Percentiles rank a stretch among this genome's conserved stretches.
Evolutionary conservation across 2,329 filamentous ascomycete genomes (phyloP).

Genomic region (Penicillium sp.): DNA sequence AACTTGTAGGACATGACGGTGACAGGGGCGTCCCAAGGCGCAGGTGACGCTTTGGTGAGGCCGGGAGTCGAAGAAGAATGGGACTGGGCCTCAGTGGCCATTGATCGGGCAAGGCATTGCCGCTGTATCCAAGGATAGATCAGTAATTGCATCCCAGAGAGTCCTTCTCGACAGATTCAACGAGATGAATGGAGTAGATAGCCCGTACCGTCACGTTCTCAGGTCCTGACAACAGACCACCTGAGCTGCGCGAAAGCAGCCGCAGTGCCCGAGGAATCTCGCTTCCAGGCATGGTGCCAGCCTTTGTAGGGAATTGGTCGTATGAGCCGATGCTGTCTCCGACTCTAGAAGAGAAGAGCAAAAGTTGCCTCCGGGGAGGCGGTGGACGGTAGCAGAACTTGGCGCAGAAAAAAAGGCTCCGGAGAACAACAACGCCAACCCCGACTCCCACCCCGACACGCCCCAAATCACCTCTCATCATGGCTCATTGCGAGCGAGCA

Average conservation of each 20-base stretch:
- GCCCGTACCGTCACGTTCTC: conserved; percentile 39
- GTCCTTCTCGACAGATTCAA: background rate
- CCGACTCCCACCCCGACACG: conserved; percentile 19
- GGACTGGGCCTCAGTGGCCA: conserved; percentile 49
- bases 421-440: conserved; percentile 26
- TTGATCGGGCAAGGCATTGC: conserved; percentile 43
- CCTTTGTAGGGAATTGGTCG: conserved; percentile 6
- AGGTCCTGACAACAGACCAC: conserved; percentile 34
- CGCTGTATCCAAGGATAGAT: conserved; percentile 38
- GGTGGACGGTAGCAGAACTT: conserved; percentile 35
- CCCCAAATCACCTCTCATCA: conserved; percentile 21
- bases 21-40: conserved; percentile 57
- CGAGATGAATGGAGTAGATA: background rate
- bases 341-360: conserved; percentile 25
- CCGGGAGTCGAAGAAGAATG: conserved; percentile 21
- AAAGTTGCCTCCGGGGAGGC: conserved; percentile 35
- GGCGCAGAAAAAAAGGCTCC: conserved; percentile 39
- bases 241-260: conserved; percentile 39
- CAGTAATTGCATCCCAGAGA: conserved; percentile 18
- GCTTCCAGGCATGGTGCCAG: conserved; percentile 36
- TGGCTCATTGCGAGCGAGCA: conserved; percentile 45
- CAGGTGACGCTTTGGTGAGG: conserved; percentile 22
- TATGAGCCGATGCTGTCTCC: conserved; percentile 12
- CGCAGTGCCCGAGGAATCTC: conserved; percentile 37
- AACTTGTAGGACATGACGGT: conserved; percentile 86